These are phyloP conservation scores for Potentilla sterilis DNA, from an alignment of 306 rosid species.

Conservation along the genomic window DNA sequence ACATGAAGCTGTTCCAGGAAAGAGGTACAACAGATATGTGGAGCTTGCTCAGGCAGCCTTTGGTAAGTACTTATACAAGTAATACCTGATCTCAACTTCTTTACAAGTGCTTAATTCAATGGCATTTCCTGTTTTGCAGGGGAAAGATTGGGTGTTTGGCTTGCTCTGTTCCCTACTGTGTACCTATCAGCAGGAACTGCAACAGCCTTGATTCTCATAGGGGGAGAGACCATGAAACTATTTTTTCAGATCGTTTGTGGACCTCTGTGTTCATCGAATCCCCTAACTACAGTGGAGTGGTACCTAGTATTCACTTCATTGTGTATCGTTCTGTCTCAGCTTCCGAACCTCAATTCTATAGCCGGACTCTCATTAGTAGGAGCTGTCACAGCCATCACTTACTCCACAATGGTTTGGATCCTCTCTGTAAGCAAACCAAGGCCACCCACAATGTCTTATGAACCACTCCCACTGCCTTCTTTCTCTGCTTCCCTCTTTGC, in stretches of 20 bases:
- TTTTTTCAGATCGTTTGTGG: conserved; percentile 96
- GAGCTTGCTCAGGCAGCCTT: conserved; percentile 99
- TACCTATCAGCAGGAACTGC: conserved; percentile 99
- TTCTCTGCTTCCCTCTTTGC: conserved; percentile 67
- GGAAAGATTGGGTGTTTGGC: conserved; percentile 97
- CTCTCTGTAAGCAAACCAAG: conserved; percentile 90
- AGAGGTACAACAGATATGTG: conserved; percentile 95
- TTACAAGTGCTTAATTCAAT: background rate
- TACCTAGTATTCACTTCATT: conserved; percentile 93
- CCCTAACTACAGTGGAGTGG: conserved; percentile 96
- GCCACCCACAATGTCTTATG: conserved; percentile 81
- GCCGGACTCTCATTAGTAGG: conserved; percentile 96
- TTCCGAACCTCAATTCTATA: conserved; percentile 95
- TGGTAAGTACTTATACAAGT: conserved; percentile 44
- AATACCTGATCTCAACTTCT: background rate
- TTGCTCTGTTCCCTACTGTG: conserved; percentile 89
- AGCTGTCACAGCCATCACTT: conserved; percentile 97
- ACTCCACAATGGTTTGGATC: conserved; percentile 95
- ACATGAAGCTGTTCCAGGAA: conserved; percentile 98
- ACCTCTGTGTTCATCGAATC: conserved; percentile 81
- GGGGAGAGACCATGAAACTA: conserved; percentile 98
- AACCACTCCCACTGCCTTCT: conserved; percentile 58
- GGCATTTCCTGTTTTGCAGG: conserved; percentile 49
- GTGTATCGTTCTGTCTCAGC: conserved; percentile 91
- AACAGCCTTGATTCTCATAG: conserved; percentile 91